phyloP scores from a whole-genome alignment of 2,329 filamentous ascomycete species.

The Xylariaceae sp. region DNA sequence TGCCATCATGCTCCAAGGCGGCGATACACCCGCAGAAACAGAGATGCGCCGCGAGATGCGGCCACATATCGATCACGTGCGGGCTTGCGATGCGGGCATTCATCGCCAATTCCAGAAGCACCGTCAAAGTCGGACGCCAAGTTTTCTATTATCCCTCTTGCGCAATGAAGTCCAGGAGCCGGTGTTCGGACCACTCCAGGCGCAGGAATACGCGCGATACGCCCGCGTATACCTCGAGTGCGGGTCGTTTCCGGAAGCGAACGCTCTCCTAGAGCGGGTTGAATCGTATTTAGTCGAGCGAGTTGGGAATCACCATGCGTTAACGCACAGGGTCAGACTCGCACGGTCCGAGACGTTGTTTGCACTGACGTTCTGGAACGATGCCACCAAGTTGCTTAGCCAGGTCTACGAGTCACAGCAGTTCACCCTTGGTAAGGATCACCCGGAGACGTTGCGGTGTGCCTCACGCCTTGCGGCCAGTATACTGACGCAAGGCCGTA shows the following conservation, averaged over 20 bases:
- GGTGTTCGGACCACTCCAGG: neutral
- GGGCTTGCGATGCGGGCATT: neutral
- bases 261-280: neutral
- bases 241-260: neutral
- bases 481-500: neutral
- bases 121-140: neutral
- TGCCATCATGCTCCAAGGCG: neutral
- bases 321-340: neutral
- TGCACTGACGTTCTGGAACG: neutral
- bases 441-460: neutral
- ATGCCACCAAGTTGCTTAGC: neutral
- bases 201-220: neutral
- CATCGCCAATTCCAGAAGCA: neutral
- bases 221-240: neutral
- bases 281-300: neutral
- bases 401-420: neutral
- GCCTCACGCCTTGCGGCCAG: neutral
- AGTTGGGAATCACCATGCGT: neutral
- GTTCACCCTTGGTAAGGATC: neutral
- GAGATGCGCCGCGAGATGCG: neutral
- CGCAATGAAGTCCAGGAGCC: neutral
- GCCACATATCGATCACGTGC: constrained; percentile 1
- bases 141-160: neutral
- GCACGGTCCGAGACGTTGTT: neutral
- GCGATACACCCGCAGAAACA: neutral